phyloP scores from a whole-genome alignment of 306 rosid genomes.

The Malus fusca region DNA sequence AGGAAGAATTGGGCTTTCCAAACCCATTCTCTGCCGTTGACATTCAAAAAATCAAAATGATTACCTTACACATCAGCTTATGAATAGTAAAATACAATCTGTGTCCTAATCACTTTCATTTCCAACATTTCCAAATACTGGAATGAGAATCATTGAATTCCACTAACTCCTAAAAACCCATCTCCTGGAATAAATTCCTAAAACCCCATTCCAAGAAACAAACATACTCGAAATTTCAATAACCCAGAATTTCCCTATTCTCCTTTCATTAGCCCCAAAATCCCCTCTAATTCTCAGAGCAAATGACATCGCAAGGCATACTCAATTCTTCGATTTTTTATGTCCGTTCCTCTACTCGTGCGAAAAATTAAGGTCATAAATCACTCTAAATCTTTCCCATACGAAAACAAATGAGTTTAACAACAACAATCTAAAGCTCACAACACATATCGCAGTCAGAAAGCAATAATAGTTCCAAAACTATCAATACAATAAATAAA shows the following conservation, averaged over 20 bases:
- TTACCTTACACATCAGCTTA: background rate
- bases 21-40: background rate
- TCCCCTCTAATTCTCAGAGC: background rate
- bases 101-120: background rate
- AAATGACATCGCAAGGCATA: background rate
- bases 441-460: background rate
- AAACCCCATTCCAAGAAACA: background rate
- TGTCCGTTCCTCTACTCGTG: background rate
- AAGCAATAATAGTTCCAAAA: background rate
- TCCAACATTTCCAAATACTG: background rate
- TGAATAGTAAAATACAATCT: too few relatives aligned
- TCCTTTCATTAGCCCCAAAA: background rate
- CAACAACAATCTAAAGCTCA: background rate
- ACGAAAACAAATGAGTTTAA: too few relatives aligned
- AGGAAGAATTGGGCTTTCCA: background rate
- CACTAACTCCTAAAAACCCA: background rate
- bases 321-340: background rate
- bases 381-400: too few relatives aligned
- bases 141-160: background rate
- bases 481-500: background rate
- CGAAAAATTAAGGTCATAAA: background rate
- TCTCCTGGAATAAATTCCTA: background rate
- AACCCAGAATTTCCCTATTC: background rate
- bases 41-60: background rate
- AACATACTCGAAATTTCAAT: background rate